phyloP scores from a whole-genome alignment of 2,329 filamentous ascomycete species.

The Tolypocladium endophyticum region DNA sequence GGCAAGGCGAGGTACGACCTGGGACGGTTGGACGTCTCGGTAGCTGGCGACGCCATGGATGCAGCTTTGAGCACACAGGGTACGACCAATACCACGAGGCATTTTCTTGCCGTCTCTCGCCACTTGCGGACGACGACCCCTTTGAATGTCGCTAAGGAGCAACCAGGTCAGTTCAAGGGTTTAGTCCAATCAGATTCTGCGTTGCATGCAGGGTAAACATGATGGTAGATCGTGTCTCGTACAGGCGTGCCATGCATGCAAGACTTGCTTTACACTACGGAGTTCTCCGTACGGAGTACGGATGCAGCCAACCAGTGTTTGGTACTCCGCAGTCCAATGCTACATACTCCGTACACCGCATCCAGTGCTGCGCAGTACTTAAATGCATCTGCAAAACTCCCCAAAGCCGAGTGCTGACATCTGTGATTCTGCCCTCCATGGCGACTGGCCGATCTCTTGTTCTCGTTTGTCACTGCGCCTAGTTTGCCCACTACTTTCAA shows the following conservation, averaged over 20 bases:
- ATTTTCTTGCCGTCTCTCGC: not conserved
- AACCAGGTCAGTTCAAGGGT: no score
- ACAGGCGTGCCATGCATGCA: not conserved
- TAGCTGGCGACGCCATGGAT: not conserved
- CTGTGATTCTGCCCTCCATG: not conserved
- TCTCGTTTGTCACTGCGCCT: not conserved
- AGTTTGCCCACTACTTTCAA: not conserved
- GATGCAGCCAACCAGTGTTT: not conserved
- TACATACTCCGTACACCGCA: not conserved
- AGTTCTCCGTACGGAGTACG: no score
- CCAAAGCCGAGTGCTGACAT: not conserved
- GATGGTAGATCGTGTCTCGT: not conserved
- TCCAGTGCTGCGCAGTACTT: not conserved
- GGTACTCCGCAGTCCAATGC: not conserved
- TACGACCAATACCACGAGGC: not conserved
- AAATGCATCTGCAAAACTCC: not conserved
- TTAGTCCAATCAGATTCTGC: no score
- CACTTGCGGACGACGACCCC: not conserved
- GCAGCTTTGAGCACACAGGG: not conserved
- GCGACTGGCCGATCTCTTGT: not conserved
- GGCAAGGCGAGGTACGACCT: not conserved
- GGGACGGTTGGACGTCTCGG: no score
- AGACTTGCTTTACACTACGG: not conserved
- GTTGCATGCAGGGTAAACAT: no score
- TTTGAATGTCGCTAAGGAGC: no score